phyloP scores from a whole-genome alignment of 176 grass and related monocot species.

The Dactylis glomerata region DNA sequence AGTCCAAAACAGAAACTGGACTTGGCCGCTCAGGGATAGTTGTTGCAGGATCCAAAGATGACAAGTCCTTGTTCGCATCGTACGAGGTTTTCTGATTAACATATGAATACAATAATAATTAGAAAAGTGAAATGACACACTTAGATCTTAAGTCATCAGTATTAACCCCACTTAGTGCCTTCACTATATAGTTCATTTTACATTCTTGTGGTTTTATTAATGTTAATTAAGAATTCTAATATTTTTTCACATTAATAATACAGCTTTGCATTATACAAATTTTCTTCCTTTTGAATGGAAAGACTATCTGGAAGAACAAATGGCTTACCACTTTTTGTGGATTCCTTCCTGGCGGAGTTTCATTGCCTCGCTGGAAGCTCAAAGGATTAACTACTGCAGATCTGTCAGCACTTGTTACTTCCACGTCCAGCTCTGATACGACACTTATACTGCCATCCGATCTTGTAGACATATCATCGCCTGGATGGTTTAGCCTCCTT shows the following conservation, averaged over 20 bases:
- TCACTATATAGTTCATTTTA: not conserved
- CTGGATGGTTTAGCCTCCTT: constrained; percentile 48
- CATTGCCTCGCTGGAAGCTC: constrained; percentile 41
- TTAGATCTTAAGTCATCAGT: not conserved
- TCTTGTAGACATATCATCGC: constrained; percentile 57
- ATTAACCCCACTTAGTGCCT: not conserved
- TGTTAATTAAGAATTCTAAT: not conserved
- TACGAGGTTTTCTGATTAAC: constrained; percentile 62
- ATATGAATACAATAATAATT: constrained; percentile 18
- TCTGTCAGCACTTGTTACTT: constrained; percentile 62
- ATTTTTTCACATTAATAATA: constrained; percentile 15
- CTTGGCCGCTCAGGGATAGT: constrained; percentile 55
- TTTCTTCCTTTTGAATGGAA: not conserved
- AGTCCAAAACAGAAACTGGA: constrained; percentile 78
- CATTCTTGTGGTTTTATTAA: not conserved
- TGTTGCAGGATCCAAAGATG: constrained; percentile 40
- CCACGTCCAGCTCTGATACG: constrained; percentile 49
- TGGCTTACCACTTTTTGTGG: constrained; percentile 54
- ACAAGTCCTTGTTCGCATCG: constrained; percentile 57
- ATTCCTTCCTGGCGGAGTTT: constrained; percentile 51
- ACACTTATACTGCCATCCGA: constrained; percentile 58
- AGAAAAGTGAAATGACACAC: not conserved
- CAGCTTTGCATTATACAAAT: constrained; percentile 7
- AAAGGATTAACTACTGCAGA: constrained; percentile 43
- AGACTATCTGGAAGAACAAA: constrained; percentile 15